A percentile compares a stretch with the other conserved stretches of the same genome.
phyloP scores from a whole-genome alignment of 257 asterid genomes.

The Solanum neorickii region DNA sequence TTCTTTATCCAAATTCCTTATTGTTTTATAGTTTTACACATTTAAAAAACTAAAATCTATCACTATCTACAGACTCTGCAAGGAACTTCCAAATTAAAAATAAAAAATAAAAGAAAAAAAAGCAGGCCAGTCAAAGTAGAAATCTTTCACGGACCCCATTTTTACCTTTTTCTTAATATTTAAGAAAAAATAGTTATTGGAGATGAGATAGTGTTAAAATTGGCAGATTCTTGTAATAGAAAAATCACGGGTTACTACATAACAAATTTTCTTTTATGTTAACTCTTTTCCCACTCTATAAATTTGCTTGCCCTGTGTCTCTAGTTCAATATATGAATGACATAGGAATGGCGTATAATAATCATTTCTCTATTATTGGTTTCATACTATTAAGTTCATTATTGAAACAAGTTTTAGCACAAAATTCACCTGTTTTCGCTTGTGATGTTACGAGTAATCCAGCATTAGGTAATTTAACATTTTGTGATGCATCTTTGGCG shows the following conservation, averaged over 20 bases:
- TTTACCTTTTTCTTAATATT: neutral
- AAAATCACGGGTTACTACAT: neutral
- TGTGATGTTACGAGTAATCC: conserved; percentile 17
- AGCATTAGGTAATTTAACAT: neutral
- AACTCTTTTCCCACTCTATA: neutral
- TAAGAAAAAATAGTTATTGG: neutral
- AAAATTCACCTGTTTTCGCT: conserved; percentile 19
- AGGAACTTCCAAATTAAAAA: neutral
- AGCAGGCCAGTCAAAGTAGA: neutral
- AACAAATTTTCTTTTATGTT: neutral
- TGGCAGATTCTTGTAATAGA: neutral
- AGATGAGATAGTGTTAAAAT: neutral
- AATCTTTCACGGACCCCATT: neutral
- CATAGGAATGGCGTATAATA: neutral
- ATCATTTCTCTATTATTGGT: neutral
- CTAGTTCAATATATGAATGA: too few relatives aligned
- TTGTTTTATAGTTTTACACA: neutral
- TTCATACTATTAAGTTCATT: neutral
- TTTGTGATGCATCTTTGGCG: conserved; percentile 18
- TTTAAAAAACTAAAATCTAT: neutral
- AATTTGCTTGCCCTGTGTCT: too few relatives aligned
- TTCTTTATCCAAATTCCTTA: neutral
- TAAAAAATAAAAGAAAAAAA: neutral
- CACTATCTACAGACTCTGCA: neutral
- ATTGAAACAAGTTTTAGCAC: conserved; percentile 3